A percentile compares a stretch with the other conserved stretches of the same genome.
Conservation (phyloP, 371 early-diverging fungal genomes). For the Mortierella sp. region DNA sequence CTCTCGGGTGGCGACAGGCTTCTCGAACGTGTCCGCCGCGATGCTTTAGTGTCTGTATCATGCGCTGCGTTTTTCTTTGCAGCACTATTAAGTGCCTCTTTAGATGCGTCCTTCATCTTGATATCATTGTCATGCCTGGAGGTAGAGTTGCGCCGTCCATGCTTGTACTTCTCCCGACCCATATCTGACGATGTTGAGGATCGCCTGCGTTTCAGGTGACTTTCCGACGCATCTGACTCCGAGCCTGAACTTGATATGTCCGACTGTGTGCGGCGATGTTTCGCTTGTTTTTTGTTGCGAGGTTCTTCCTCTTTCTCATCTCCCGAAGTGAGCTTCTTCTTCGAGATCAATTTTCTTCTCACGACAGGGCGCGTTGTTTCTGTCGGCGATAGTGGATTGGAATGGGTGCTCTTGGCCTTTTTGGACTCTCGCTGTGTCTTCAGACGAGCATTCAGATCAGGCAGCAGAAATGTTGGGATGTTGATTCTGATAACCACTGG, state of each 20-base stretch:
- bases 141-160: background rate
- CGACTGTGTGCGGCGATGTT: background rate
- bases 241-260: conserved; percentile 6
- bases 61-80: background rate
- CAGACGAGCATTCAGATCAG: conserved; percentile 2
- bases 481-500: conserved; percentile 21
- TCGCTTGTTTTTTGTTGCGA: background rate
- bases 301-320: conserved; percentile 4
- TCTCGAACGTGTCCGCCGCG: conserved; percentile 7
- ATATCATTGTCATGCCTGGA: background rate
- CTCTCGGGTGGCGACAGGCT: conserved; percentile 4
- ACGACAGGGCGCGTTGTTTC: background rate
- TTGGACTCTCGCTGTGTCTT: background rate
- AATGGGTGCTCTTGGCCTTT: background rate
- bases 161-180: conserved; percentile 3
- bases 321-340: conserved; percentile 7
- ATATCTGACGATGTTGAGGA: background rate
- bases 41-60: background rate
- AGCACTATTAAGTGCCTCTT: background rate
- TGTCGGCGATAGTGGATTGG: background rate
- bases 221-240: conserved; percentile 7
- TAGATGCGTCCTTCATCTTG: background rate
- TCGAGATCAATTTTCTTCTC: conserved; percentile 2
- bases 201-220: background rate
- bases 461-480: conserved; percentile 16